phyloP scores from a whole-genome alignment of 306 rosid species.

The cucumber (Cucumis sativus) region DNA sequence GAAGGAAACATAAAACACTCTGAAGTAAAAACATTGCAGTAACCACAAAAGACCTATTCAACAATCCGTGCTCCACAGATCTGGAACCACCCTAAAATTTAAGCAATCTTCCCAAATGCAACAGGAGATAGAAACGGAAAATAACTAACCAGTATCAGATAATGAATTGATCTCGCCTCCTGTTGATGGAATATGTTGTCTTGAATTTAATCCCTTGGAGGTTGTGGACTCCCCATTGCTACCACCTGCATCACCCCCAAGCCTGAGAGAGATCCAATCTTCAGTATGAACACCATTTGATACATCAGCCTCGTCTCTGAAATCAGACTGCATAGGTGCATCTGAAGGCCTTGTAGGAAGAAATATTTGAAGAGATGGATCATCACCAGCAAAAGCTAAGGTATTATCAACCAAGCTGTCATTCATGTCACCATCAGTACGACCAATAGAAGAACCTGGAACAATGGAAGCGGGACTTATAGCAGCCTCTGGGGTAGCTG shows the following conservation, averaged over 20 bases:
- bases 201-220: constrained; percentile 42
- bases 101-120: background rate
- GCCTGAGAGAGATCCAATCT: constrained; percentile 90
- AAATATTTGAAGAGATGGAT: constrained; percentile 91
- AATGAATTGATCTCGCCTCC: constrained; percentile 41
- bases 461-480: constrained; percentile 42
- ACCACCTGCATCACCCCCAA: constrained; percentile 65
- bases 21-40: background rate
- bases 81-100: constrained; percentile 1
- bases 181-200: constrained; percentile 42
- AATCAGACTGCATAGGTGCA: constrained; percentile 50
- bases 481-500: constrained; percentile 45
- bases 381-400: constrained; percentile 71
- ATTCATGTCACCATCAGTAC: constrained; percentile 53
- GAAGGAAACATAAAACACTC: background rate
- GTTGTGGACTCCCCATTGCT: constrained; percentile 37
- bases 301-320: constrained; percentile 58
- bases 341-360: constrained; percentile 86
- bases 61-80: background rate
- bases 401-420: constrained; percentile 84
- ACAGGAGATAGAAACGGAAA: constrained; percentile 11
- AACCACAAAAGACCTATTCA: background rate
- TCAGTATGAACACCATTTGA: constrained; percentile 73
- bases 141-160: constrained; percentile 59
- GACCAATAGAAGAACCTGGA: constrained; percentile 41